Base-by-base conservation (phyloP, 2,329 filamentous ascomycete genomes). In the Trichothecium sympodiale region DNA sequence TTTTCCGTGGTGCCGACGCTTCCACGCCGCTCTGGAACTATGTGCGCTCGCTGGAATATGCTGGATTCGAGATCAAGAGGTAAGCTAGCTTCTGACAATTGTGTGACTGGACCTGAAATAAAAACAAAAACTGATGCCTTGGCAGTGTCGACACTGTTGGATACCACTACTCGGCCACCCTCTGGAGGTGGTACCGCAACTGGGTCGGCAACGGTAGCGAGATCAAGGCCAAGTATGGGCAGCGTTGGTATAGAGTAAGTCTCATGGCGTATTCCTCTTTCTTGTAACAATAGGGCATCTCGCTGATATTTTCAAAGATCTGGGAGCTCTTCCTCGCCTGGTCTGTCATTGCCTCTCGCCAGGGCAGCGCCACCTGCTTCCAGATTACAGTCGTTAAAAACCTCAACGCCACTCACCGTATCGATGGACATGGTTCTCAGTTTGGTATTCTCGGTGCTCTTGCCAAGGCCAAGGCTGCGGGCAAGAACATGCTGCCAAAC, bases 171-270 rank as follows among this genome's bases (percentile, higher is more conserved):
- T 94, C 86, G 34, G 87, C 87, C 35, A 96, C 91, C 18, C 68
- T 98, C 43, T 96, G 91, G 91, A 77, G 84, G 55, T 96, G 91
- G 91, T 96, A 96, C 71, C 75, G 91, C 47, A 96, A 96, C 74
- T 96, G 91, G 91, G 74, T 95, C 59, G 86, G 71, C 62, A 96
- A 96, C 73, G 71, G 74, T 48, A 85, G 94, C 40, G 93, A 94
- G 69, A 83, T 95, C 42, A 76, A 83, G 61, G 86, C 83, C 55
- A 96, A 95, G 73, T 96, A 96, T 56, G 91, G 91, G 53, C 79
- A 82, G 55, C 74, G 84, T 55, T 98, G 91, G 91, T 98, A 84
- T 76, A 80, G 89, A 60, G 83, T 88, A 72, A 67, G 82, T 45
- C 8, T 15, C 3, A 28, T 29, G 23, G 17, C 15, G 17, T 15